A percentile compares a stretch with the other conserved stretches of the same genome.
Conservation (phyloP, 78 protist genomes). For the Cavenderia fasciculata region DNA sequence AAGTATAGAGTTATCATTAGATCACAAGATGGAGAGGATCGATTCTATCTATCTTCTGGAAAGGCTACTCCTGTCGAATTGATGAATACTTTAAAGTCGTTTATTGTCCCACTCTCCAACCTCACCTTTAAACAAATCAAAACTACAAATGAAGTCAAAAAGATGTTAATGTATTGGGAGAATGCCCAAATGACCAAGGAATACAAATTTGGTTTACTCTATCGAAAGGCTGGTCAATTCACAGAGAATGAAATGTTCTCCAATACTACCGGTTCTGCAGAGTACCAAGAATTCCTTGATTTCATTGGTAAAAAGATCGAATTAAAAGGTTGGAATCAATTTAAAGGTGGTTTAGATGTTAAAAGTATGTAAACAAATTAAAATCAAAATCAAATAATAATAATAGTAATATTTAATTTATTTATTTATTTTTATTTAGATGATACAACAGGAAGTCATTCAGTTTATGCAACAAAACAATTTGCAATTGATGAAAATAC, state of each 20-base stretch:
- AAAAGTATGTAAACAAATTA: conserved; percentile 40
- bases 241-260: conserved; percentile 79
- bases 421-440: background rate
- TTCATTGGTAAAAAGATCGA: conserved; percentile 74
- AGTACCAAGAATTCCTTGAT: conserved; percentile 74
- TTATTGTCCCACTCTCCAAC: conserved; percentile 18
- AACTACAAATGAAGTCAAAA: conserved; percentile 40
- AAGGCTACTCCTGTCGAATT: conserved; percentile 48
- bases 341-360: conserved; percentile 82
- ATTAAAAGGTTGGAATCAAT: conserved; percentile 68
- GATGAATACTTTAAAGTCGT: conserved; percentile 35
- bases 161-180: conserved; percentile 53
- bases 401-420: background rate
- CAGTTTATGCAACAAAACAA: conserved; percentile 50
- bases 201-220: conserved; percentile 79
- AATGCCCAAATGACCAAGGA: conserved; percentile 66
- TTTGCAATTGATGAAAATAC: conserved; percentile 34
- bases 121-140: conserved; percentile 42
- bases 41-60: conserved; percentile 65
- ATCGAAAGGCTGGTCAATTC: conserved; percentile 51
- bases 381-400: background rate
- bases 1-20: conserved; percentile 60
- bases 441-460: conserved; percentile 59
- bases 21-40: conserved; percentile 65
- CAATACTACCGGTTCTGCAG: conserved; percentile 31